Conservation (phyloP, 805 yeast genomes). For the Candida orba region DNA sequence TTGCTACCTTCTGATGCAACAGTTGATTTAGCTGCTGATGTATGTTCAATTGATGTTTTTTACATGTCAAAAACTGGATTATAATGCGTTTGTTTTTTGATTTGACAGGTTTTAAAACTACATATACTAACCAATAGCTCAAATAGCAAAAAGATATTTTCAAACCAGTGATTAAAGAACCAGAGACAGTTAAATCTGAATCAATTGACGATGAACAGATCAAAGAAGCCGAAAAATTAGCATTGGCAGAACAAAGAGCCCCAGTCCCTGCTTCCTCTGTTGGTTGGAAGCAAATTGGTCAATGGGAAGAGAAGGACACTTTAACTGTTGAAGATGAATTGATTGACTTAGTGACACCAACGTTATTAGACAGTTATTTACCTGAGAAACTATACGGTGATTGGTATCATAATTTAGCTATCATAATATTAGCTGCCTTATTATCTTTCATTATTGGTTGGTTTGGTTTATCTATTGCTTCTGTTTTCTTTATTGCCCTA, state of each 20-base stretch:
- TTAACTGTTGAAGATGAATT: conserved; percentile 63
- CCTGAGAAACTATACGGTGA: conserved; percentile 83
- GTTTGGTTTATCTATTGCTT: conserved; percentile 69
- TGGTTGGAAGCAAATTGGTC: conserved; percentile 94
- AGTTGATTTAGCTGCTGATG: not conserved
- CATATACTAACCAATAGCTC: not conserved
- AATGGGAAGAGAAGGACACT: conserved; percentile 67
- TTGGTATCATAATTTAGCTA: conserved; percentile 90
- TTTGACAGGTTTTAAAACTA: too few relatives aligned
- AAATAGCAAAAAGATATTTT: conserved; percentile 18
- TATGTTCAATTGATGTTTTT: not conserved
- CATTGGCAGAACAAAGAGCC: conserved; percentile 29
- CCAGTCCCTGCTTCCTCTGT: conserved; percentile 62
- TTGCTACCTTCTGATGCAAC: conserved; percentile 10
- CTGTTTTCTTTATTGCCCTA: conserved; percentile 66
- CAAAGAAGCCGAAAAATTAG: conserved; percentile 22
- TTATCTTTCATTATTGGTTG: conserved; percentile 77
- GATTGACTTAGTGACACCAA: conserved; percentile 63
- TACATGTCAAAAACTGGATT: too few relatives aligned
- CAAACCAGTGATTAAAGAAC: conserved; percentile 6
- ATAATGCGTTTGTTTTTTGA: too few relatives aligned
- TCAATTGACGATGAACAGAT: conserved; percentile 14
- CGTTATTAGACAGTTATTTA: conserved; percentile 66
- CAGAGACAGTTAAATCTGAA: conserved; percentile 2
- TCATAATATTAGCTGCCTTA: conserved; percentile 57